Conservation (phyloP, 2,329 filamentous ascomycete species). For the Cladosporium phlei region DNA sequence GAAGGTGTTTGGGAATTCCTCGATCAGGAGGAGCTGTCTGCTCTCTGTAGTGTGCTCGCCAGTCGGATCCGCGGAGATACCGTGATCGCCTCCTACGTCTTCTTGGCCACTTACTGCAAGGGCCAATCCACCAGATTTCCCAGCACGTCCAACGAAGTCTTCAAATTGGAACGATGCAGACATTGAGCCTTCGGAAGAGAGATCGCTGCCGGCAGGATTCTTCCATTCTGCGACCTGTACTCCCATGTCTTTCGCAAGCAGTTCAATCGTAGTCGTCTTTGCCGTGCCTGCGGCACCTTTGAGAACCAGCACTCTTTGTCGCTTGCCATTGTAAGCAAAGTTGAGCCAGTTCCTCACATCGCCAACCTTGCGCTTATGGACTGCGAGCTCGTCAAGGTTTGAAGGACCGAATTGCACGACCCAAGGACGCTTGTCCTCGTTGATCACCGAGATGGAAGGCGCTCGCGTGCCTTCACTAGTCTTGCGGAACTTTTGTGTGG, state of each 20-base stretch:
- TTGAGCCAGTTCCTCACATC: constrained; percentile 83
- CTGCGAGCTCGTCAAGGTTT: constrained; percentile 76
- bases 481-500: constrained; percentile 44
- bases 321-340: constrained; percentile 59
- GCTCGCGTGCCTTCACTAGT: constrained; percentile 32
- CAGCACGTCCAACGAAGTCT: constrained; percentile 79
- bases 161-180: constrained; percentile 80
- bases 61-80: not conserved
- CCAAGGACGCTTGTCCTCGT: constrained; percentile 70
- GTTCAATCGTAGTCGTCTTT: constrained; percentile 80
- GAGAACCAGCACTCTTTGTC: constrained; percentile 51
- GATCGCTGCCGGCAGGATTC: constrained; percentile 65
- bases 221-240: constrained; percentile 84
- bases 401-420: constrained; percentile 75
- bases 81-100: not conserved
- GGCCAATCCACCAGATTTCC: constrained; percentile 71
- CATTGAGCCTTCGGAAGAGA: constrained; percentile 57
- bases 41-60: not conserved
- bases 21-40: constrained; percentile 42
- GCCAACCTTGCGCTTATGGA: constrained; percentile 88
- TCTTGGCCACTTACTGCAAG: constrained; percentile 23
- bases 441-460: constrained; percentile 25
- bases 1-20: constrained; percentile 50
- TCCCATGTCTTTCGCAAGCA: constrained; percentile 72
- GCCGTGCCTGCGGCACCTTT: constrained; percentile 88